Evolutionary conservation across 148 eudicot genomes (phyloP).

Genomic region (Chenopodium suecicum): DNA sequence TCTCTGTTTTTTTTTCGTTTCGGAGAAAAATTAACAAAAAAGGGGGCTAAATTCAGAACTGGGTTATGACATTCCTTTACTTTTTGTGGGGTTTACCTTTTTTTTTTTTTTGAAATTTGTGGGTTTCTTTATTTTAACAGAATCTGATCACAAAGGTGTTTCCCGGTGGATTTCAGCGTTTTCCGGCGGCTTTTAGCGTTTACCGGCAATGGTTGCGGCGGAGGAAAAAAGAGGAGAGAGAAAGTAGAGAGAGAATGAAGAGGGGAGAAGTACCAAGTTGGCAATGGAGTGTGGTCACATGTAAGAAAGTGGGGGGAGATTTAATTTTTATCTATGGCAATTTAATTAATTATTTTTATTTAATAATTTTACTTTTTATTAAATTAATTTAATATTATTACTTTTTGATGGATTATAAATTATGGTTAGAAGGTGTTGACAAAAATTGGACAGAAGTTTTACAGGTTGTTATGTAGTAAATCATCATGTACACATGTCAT

Average conservation of each 20-base stretch:
- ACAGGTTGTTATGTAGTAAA: slow-evolving; percentile 23
- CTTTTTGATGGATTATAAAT: not conserved
- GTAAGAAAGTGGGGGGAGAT: slow-evolving; percentile 14
- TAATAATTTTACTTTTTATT: not conserved
- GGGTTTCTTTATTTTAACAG: not conserved
- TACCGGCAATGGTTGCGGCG: not conserved
- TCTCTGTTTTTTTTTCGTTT: not conserved
- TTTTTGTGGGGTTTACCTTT: not conserved
- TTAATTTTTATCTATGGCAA: not conserved
- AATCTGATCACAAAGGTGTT: not conserved
- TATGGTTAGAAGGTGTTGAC: slow-evolving; percentile 11
- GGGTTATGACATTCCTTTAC: no score
- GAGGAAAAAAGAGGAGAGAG: not conserved
- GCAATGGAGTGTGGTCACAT: slow-evolving; percentile 22
- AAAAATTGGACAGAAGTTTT: slow-evolving; percentile 16
- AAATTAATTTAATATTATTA: no score
- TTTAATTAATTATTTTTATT: not conserved
- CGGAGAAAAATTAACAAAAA: no score
- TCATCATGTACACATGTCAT: slow-evolving; percentile 22
- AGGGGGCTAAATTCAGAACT: no score
- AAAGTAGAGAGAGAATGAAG: not conserved
- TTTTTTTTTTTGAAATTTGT: no score
- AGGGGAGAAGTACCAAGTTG: slow-evolving; percentile 16
- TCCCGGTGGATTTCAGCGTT: no score
- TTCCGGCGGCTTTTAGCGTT: no score